Percentiles rank a stretch among this genome's conserved stretches.
phyloP scores from a whole-genome alignment of 495 filamentous ascomycete species.

The Penicillium alfredii region DNA sequence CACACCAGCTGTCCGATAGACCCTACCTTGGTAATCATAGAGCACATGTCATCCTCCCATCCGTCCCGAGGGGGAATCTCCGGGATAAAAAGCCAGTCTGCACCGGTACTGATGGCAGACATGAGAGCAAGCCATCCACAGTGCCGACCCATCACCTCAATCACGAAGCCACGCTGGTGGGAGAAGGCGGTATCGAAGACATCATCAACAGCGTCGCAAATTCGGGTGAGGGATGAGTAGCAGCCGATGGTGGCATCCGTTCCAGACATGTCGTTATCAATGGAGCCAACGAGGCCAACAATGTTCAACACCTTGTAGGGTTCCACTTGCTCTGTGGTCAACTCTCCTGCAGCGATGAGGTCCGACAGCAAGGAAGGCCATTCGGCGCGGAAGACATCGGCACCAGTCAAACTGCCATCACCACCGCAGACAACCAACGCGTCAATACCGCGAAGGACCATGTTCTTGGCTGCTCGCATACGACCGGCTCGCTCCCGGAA shows the following conservation, averaged over 20 bases:
- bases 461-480: conserved; percentile 81
- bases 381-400: conserved; percentile 85
- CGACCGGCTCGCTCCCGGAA: conserved; percentile 86
- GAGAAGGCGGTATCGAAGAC: conserved; percentile 95
- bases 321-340: conserved; percentile 61
- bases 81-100: conserved; percentile 95
- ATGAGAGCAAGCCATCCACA: conserved; percentile 98
- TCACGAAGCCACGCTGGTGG: conserved; percentile 96
- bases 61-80: conserved; percentile 85
- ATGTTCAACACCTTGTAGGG: conserved; percentile 85
- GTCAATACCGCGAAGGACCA: conserved; percentile 88
- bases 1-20: too few relatives aligned
- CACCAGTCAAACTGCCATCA: conserved; percentile 94
- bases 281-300: conserved; percentile 91
- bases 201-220: conserved; percentile 91
- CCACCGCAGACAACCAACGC: conserved; percentile 95
- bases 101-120: conserved; percentile 91
- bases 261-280: conserved; percentile 96
- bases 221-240: conserved; percentile 84
- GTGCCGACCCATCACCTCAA: conserved; percentile 99
- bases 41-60: conserved; percentile 88
- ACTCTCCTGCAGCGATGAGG: conserved; percentile 61
- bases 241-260: conserved; percentile 98
- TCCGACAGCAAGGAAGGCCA: conserved; percentile 85
- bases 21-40: conserved; percentile 72